Evolutionary conservation across 371 early-diverging fungal species (phyloP).

Genomic region (Lichtheimia ramosa): DNA sequence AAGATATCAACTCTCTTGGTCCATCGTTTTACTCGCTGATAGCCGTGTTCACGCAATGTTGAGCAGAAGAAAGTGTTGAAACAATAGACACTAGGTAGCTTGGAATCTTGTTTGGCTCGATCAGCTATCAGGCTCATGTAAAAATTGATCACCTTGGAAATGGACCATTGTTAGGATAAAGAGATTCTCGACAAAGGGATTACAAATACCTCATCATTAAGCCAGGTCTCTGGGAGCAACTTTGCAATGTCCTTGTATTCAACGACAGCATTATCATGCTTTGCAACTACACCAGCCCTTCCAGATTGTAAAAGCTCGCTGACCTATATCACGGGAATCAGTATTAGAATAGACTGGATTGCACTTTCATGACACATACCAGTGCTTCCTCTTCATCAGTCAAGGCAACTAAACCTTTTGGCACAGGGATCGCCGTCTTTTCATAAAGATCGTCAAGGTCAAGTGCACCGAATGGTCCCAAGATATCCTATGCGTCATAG

Average conservation of each 20-base stretch:
- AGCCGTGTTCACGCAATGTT: slow-evolving; percentile 69
- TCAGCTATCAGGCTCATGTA: slow-evolving; percentile 78
- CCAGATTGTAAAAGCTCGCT: slow-evolving; percentile 28
- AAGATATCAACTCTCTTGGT: slow-evolving; percentile 83
- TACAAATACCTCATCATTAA: slow-evolving; percentile 79
- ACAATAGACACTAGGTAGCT: slow-evolving; percentile 66
- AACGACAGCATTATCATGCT: slow-evolving; percentile 62
- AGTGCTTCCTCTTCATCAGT: slow-evolving; percentile 33
- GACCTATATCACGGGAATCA: slow-evolving; percentile 19
- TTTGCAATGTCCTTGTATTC: slow-evolving; percentile 68
- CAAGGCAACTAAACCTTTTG: slow-evolving; percentile 14
- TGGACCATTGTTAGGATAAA: background rate
- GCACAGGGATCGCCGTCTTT: background rate
- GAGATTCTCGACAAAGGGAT: background rate
- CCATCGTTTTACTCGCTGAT: slow-evolving; percentile 81
- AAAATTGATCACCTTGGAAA: slow-evolving; percentile 77
- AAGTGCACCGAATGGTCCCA: too few species aligned
- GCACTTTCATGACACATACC: slow-evolving; percentile 13
- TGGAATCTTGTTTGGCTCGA: slow-evolving; percentile 48
- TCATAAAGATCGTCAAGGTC: background rate
- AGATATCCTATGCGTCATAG: too few species aligned
- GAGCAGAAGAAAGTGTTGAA: slow-evolving; percentile 92
- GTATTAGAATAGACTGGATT: background rate
- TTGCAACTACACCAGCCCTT: slow-evolving; percentile 37
- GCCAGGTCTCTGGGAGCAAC: slow-evolving; percentile 77